Conservation (phyloP, 1,284 basidiomycete genomes). For the Rhodotorula mucilaginosa region DNA sequence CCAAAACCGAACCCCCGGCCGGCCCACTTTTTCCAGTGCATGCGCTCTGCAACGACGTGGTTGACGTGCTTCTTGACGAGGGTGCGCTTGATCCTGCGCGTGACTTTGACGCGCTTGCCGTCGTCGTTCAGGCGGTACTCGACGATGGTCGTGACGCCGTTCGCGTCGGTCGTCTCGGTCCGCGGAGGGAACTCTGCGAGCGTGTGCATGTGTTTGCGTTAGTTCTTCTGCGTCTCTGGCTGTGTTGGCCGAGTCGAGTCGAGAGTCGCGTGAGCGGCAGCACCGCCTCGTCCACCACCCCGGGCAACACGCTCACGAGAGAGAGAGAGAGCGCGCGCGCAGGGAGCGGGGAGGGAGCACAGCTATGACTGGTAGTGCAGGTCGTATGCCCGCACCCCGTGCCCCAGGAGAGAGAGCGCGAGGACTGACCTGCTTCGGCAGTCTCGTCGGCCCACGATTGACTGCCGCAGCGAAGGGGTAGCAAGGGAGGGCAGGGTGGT, state of each 20-base stretch:
- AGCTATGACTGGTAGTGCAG: too few species aligned
- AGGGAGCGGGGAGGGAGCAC: background rate
- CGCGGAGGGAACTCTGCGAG: constrained; percentile 46
- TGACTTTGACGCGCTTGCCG: constrained; percentile 93
- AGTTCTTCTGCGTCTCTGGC: background rate
- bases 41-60: constrained; percentile 86
- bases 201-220: background rate
- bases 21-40: constrained; percentile 74
- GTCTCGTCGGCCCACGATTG: constrained; percentile 42
- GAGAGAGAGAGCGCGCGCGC: background rate
- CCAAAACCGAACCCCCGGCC: too few species aligned
- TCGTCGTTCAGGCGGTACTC: constrained; percentile 86
- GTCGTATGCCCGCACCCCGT: too few species aligned
- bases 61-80: constrained; percentile 91
- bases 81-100: constrained; percentile 78
- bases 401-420: background rate
- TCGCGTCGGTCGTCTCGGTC: constrained; percentile 66
- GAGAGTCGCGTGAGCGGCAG: background rate
- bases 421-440: constrained; percentile 31
- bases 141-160: constrained; percentile 80
- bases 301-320: too few species aligned
- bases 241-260: background rate
- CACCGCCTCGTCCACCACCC: background rate
- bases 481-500: too few species aligned
- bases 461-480: constrained; percentile 4